Base-by-base conservation (phyloP, 1,284 basidiomycete species). In the Xerocomus amazonicus region DNA sequence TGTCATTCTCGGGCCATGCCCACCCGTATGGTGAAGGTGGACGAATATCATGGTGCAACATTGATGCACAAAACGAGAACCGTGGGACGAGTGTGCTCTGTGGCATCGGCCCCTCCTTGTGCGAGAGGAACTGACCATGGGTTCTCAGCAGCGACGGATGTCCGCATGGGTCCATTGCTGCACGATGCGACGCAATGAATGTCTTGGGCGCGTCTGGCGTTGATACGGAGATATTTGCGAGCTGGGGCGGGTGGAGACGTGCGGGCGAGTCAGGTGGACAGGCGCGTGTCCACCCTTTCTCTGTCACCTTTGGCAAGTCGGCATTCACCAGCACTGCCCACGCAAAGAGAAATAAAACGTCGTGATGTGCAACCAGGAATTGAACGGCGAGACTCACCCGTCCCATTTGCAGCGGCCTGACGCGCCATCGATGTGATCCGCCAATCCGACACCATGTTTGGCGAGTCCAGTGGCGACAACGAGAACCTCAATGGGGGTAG, bases 1-100 rank as follows among this genome's bases (percentile, higher is more conserved):
- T 3, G 5, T 60, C 52, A 12, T 16, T 76, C 70, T 3, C 9
- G 17, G 6, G 8, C 28, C 68, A 63, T 2, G 64, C 55, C 55
- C 73, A 78, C 45, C 71, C 70, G 41, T 77, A 74, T 0, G 71
- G 71, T 39, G 73, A 71, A 4, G 82, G 77, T 0, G 76, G 70
- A 32, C 81, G 76, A 38, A 87, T 80, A 60, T 88, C 83, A 33
- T 77, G 72, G 49, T 87, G 83, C 12, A 87, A 55, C 14, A 66
- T 48, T 1, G 83, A 80, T 6, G 76, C 69, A 58, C 79, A 80
- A 56, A 78, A 75, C 3, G 81, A 75, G 60, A 87, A 79, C 29
- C 77, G 72, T 0, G 83, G 84, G 13, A 75, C 67, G 52, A 84
- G 64, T 7, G 68, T 68, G 8, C 58, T 68, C 45, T 73, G 66